Percentiles rank a stretch among this genome's conserved stretches.
phyloP scores from a whole-genome alignment of 768 basidiomycete species.

The Tricholoma hemisulphureum region DNA sequence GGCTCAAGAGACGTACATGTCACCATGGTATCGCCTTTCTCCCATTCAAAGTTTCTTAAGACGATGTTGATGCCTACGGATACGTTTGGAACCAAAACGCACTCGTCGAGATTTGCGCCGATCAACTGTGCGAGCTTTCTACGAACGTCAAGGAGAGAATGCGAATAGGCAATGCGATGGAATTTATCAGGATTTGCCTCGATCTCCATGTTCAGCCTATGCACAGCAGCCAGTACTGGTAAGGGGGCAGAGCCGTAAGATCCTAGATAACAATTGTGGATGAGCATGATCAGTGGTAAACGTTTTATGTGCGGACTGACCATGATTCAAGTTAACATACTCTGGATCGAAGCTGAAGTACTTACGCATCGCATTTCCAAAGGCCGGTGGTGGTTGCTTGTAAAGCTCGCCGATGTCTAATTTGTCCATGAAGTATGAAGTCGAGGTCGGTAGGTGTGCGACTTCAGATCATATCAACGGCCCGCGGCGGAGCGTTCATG shows the following conservation, averaged over 20 bases:
- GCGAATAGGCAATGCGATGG: constrained; percentile 31
- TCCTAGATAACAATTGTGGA: constrained; percentile 28
- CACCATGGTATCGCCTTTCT: constrained; percentile 59
- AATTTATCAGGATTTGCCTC: constrained; percentile 56
- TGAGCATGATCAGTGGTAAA: constrained; percentile 12
- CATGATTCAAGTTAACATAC: constrained; percentile 66
- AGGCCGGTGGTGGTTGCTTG: constrained; percentile 34
- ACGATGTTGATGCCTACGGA: constrained; percentile 61
- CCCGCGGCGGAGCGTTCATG: too few species aligned
- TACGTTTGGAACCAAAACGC: constrained; percentile 54
- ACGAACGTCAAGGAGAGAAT: constrained; percentile 36
- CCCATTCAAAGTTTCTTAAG: constrained; percentile 60
- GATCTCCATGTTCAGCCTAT: constrained; percentile 31
- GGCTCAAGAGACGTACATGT: constrained; percentile 33
- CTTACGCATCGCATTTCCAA: constrained; percentile 55
- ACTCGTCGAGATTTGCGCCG: constrained; percentile 44
- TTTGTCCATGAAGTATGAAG: too few species aligned
- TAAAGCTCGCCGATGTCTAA: constrained; percentile 15
- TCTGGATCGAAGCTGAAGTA: constrained; percentile 56
- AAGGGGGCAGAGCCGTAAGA: constrained; percentile 50
- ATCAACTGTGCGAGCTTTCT: constrained; percentile 48
- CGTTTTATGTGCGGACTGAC: constrained; percentile 39
- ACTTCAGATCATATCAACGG: too few species aligned
- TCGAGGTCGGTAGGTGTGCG: too few species aligned
- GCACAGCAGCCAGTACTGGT: constrained; percentile 43